Evolutionary conservation across 1,284 basidiomycete species (phyloP), one percentile per base, ranked within the genome.

Genomic region (Somion occarium): DNA sequence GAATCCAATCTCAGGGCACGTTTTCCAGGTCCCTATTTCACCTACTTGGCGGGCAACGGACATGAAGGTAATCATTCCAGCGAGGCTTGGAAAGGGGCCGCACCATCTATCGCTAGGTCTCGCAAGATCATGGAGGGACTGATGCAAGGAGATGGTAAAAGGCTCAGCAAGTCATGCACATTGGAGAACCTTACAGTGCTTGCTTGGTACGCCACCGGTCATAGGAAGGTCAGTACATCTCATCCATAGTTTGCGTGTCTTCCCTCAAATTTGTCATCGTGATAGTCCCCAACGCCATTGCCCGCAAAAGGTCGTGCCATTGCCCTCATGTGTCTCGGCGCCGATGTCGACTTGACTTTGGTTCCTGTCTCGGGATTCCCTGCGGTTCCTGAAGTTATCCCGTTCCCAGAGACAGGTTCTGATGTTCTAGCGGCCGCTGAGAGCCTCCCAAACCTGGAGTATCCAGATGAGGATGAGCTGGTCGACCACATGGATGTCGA

Each of bases 171-270:
- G n/a, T n/a, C n/a, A 48, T 56, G 62, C 39, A 51, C 49, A n/a
- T 61, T 74, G 49, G 52, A 61, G 24, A 49, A 57, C 51, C 39
- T 74, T 19, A 56, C 54, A 15, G 51, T 71, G 3, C 54, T 60
- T 18, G 71, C 64, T 9, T 73, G 72, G 73, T 56, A 56, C 23
- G 56, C 51, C 9, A 2, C 62, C 1, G 72, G 73, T 22, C 59
- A 58, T n/a, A 68, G 55, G 45, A 72, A 61, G 64, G 72, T 73
- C 9, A 38, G 64, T 51, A 42, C 7, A 22, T n/a, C n/a, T n/a
- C n/a, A n/a, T n/a, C n/a, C n/a, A n/a, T n/a, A n/a, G n/a, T n/a
- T n/a, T n/a, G n/a, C n/a, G n/a, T n/a, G n/a, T n/a, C n/a, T n/a
- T n/a, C n/a, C n/a, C n/a, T n/a, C n/a, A n/a, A n/a, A n/a, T n/a